Evolutionary conservation across 495 filamentous ascomycete species (phyloP), one percentile per base, ranked within the genome.

Genomic region (Xylaria bambusicola): DNA sequence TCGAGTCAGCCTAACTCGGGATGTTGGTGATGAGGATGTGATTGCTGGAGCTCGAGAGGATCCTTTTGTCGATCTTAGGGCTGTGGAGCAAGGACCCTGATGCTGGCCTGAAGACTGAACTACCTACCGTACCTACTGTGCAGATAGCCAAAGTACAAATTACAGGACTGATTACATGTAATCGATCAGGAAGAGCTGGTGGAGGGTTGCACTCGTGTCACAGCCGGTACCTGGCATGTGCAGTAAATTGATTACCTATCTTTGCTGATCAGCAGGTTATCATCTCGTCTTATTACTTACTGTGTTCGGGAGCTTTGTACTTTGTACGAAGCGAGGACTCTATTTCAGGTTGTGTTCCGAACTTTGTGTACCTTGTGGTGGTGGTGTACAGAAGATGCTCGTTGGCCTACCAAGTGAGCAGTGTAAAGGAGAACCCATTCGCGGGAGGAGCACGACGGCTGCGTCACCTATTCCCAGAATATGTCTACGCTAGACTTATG

Each of bases 181-280:
- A 33, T 33, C 29, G 15, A 38, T 38, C 6, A 9, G 12, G 7
- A 6, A 38, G 36, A 13, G 36, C 6, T 3, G 6, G 6, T 3
- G 3, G 36, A 15, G 36, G 6, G 12, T 6, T 38, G 5, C 36
- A 15, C 36, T 8, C 36, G 36, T 12, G 13, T 41, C 20, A 7
- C 18, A n/a, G 21, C 21, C 24, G 27, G 33, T 27, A 26, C 12
- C 50, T 35, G 35, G 29, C 21, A 27, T 53, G 29, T 38, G 29
- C 48, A 52, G 49, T 52, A 20, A 5, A 52, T 41, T 27, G 29
- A 33, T 33, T 33, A 33, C 29, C 29, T 33, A 8, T 12, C n/a
- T 41, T 53, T 20, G 36, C 33, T 53, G 50, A 29, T 53, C 50
- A 21, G 49, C 49, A 15, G 50, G 33, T 41, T n/a, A 18, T 36